These are phyloP conservation scores for Cercospora sp. DNA, from an alignment of 2,329 filamentous ascomycete species.

Conservation along the genomic window DNA sequence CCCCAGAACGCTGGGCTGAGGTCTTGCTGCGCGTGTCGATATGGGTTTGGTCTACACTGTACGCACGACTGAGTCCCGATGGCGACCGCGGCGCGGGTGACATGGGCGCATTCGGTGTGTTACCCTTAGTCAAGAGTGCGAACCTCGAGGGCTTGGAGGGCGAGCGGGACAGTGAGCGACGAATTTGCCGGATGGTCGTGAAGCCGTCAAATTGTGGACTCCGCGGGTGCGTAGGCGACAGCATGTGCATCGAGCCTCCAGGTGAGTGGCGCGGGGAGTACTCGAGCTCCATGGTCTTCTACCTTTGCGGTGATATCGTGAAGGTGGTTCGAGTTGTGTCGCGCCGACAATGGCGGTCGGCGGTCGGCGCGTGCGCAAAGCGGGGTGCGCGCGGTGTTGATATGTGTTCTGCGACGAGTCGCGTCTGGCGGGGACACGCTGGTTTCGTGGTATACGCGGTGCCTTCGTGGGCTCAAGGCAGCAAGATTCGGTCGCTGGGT, in stretches of 20 bases:
- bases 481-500: constrained; percentile 13
- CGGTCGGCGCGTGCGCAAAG: constrained; percentile 8
- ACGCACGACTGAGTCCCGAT: constrained; percentile 47
- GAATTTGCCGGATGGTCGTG: constrained; percentile 76
- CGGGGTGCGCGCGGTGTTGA: constrained; percentile 13
- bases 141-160: constrained; percentile 78
- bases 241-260: constrained; percentile 79
- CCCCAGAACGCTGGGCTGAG: constrained; percentile 32
- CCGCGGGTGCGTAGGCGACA: constrained; percentile 67
- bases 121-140: constrained; percentile 56
- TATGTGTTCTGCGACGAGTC: neutral
- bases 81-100: constrained; percentile 40
- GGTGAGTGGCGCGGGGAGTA: constrained; percentile 53
- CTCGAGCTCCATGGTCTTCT: constrained; percentile 48
- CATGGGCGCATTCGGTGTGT: constrained; percentile 39
- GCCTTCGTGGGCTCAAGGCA: constrained; percentile 16
- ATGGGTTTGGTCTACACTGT: constrained; percentile 42
- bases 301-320: constrained; percentile 6
- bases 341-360: constrained; percentile 12
- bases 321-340: neutral
- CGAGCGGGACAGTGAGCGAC: constrained; percentile 88
- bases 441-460: neutral
- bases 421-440: neutral
- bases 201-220: constrained; percentile 71
- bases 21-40: constrained; percentile 49